Evolutionary conservation across 108 stramenopile genomes (phyloP).

Genomic region (Cyclotella atomus): DNA sequence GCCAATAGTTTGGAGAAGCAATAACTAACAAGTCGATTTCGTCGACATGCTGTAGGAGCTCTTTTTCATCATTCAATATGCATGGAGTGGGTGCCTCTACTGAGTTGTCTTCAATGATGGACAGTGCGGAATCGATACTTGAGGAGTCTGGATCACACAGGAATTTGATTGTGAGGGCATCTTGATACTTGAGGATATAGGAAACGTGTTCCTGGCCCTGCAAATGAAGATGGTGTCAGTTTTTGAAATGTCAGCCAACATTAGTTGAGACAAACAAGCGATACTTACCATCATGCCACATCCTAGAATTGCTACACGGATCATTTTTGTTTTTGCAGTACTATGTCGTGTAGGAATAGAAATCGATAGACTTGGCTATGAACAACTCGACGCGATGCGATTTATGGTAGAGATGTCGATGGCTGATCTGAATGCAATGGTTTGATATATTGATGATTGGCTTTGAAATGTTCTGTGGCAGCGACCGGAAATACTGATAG

Average conservation of each 20-base stretch:
- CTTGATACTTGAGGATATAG: slow-evolving; percentile 73
- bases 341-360: neutral
- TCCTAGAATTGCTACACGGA: slow-evolving; percentile 77
- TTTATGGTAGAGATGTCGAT: too few species aligned
- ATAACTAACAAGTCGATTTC: slow-evolving; percentile 83
- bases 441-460: neutral
- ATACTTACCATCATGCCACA: slow-evolving; percentile 69
- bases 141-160: slow-evolving; percentile 76
- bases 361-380: neutral
- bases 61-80: slow-evolving; percentile 60
- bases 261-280: neutral
- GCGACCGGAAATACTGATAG: neutral
- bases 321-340: slow-evolving; percentile 17
- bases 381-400: too few species aligned
- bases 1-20: slow-evolving; percentile 82
- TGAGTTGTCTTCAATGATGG: slow-evolving; percentile 26
- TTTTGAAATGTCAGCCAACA: neutral
- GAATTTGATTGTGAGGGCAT: slow-evolving; percentile 62
- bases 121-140: slow-evolving; percentile 43
- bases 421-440: neutral
- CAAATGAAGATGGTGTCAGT: neutral
- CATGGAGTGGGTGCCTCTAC: slow-evolving; percentile 18
- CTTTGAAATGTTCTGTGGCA: neutral
- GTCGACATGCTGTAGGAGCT: slow-evolving; percentile 59
- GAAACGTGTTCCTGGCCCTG: slow-evolving; percentile 75